Conservation (phyloP, 345 rosid species). For the Syzygium oleosum region DNA sequence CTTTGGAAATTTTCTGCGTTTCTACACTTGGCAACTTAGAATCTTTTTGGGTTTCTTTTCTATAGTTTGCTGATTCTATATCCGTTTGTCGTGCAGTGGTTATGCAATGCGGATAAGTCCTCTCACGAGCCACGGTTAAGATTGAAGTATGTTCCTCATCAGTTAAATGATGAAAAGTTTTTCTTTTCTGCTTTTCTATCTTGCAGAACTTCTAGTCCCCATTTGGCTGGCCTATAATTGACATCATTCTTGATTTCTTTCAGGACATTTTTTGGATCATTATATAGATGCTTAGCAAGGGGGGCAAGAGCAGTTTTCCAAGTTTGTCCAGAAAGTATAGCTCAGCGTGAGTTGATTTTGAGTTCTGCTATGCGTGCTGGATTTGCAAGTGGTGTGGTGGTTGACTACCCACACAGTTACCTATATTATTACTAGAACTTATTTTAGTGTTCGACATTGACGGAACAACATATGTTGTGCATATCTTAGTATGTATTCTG, state of each 20-base stretch:
- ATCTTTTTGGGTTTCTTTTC: background rate
- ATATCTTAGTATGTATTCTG: background rate
- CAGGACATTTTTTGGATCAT: slow-evolving; percentile 88
- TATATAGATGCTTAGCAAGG: slow-evolving; percentile 74
- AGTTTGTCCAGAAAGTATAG: slow-evolving; percentile 75
- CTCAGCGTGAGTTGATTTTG: slow-evolving; percentile 80
- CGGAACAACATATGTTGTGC: background rate
- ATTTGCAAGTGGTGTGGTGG: slow-evolving; percentile 88
- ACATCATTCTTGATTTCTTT: background rate
- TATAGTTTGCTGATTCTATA: background rate
- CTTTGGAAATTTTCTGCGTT: background rate
- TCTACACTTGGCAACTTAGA: background rate
- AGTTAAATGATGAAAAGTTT: background rate
- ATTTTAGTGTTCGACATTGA: background rate
- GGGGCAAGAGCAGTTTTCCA: slow-evolving; percentile 94
- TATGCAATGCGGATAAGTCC: slow-evolving; percentile 97
- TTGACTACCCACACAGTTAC: slow-evolving; percentile 93
- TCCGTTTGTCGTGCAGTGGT: slow-evolving; percentile 47
- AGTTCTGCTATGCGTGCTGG: slow-evolving; percentile 82
- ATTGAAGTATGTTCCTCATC: slow-evolving; percentile 52
- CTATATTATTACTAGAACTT: background rate
- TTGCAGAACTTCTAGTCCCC: background rate
- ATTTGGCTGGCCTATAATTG: background rate
- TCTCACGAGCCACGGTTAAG: slow-evolving; percentile 84
- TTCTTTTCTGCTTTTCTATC: background rate